phyloP scores from a whole-genome alignment of 2,329 filamentous ascomycete species.

The Microdochium paspali region DNA sequence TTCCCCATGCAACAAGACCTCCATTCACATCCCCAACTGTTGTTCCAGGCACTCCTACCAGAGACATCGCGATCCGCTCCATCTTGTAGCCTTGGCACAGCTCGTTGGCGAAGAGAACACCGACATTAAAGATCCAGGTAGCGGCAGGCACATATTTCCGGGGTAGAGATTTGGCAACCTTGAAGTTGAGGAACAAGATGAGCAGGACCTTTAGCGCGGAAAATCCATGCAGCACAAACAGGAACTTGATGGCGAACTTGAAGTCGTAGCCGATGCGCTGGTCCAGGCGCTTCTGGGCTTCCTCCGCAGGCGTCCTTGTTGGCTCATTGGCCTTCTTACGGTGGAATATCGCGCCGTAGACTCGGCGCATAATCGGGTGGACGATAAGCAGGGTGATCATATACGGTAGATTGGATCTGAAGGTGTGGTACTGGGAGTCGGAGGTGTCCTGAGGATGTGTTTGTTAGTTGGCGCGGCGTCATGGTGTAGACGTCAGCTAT shows the following conservation, averaged over 20 bases:
- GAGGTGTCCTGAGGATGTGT: constrained; percentile 66
- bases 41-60: constrained; percentile 26
- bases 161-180: constrained; percentile 64
- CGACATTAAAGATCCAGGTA: constrained; percentile 88
- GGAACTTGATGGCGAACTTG: constrained; percentile 69
- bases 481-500: not conserved
- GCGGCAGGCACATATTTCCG: constrained; percentile 59
- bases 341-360: constrained; percentile 52
- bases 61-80: constrained; percentile 45
- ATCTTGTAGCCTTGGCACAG: constrained; percentile 69
- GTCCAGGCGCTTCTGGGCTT: constrained; percentile 48
- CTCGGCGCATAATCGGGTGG: constrained; percentile 68
- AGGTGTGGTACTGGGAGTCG: constrained; percentile 77
- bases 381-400: constrained; percentile 63
- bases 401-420: constrained; percentile 78
- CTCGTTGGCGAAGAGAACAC: constrained; percentile 83
- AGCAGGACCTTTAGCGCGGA: constrained; percentile 73
- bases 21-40: constrained; percentile 29
- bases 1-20: constrained; percentile 49
- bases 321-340: constrained; percentile 20
- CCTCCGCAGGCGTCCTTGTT: constrained; percentile 21
- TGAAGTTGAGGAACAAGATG: constrained; percentile 77
- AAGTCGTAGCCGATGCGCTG: constrained; percentile 77
- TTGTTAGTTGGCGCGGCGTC: constrained; percentile 2
- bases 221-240: constrained; percentile 73